phyloP scores from a whole-genome alignment of 1,284 basidiomycete species.

The Apiotrichum gamsii region DNA sequence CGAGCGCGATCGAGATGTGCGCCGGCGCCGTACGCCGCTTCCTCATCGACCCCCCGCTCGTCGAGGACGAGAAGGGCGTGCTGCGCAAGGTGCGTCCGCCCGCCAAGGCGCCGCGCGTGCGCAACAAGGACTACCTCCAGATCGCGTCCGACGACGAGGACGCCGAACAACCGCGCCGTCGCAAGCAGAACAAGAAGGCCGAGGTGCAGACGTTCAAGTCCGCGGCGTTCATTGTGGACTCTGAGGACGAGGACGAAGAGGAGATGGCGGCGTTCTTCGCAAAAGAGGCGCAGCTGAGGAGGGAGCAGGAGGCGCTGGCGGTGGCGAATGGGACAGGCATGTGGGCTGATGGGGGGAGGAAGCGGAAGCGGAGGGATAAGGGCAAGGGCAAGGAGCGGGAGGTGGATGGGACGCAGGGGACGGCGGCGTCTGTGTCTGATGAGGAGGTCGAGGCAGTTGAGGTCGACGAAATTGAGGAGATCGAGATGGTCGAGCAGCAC shows the following conservation, averaged over 20 bases:
- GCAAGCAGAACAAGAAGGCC: conserved; percentile 37
- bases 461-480: conserved; percentile 1
- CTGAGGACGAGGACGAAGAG: conserved; percentile 60
- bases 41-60: conserved; percentile 19
- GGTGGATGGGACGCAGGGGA: no score
- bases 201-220: conserved; percentile 74
- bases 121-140: conserved; percentile 67
- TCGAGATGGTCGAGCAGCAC: background rate
- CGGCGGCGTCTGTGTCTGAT: no score
- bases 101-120: background rate
- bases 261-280: conserved; percentile 59
- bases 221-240: conserved; percentile 83
- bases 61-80: conserved; percentile 31
- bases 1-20: conserved; percentile 24
- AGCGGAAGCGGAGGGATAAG: conserved; percentile 28
- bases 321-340: conserved; percentile 35
- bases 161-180: conserved; percentile 2
- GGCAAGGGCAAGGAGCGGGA: conserved; percentile 4
- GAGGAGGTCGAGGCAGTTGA: conserved; percentile 6
- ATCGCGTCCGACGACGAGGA: conserved; percentile 65
- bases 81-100: conserved; percentile 14
- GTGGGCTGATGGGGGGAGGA: conserved; percentile 32
- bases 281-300: conserved; percentile 58
- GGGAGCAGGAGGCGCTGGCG: conserved; percentile 53
- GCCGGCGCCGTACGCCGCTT: conserved; percentile 35